Evolutionary conservation across 495 filamentous ascomycete species (phyloP).

Genomic region (Xylaria bambusicola): DNA sequence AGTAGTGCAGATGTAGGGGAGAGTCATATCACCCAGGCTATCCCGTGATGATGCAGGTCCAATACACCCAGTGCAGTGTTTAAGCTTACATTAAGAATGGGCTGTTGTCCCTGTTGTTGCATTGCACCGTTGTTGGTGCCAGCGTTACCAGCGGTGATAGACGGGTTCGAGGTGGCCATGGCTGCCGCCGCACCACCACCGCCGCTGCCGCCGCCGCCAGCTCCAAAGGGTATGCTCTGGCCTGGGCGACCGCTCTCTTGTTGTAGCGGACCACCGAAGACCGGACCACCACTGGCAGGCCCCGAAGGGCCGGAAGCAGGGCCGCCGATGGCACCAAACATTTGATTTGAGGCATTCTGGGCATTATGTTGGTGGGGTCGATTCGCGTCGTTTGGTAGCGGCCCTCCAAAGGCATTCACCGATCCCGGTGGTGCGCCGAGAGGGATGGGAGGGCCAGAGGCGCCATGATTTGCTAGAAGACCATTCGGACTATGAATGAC

Average conservation of each 20-base stretch:
- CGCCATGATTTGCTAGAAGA: slow-evolving; percentile 72
- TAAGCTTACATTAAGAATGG: slow-evolving; percentile 77
- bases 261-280: slow-evolving; percentile 54
- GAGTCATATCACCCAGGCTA: not conserved
- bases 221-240: slow-evolving; percentile 49
- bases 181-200: slow-evolving; percentile 20
- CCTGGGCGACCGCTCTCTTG: slow-evolving; percentile 47
- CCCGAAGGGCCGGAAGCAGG: slow-evolving; percentile 41
- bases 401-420: slow-evolving; percentile 67
- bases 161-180: slow-evolving; percentile 29
- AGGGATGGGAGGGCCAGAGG: slow-evolving; percentile 57
- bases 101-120: slow-evolving; percentile 84
- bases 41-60: not conserved
- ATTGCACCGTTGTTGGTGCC: slow-evolving; percentile 40
- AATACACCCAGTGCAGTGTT: not conserved
- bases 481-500: slow-evolving; percentile 87
- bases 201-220: slow-evolving; percentile 14
- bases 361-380: slow-evolving; percentile 62
- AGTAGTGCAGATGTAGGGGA: too few species aligned
- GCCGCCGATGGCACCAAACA: slow-evolving; percentile 56
- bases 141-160: slow-evolving; percentile 32
- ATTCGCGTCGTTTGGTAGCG: slow-evolving; percentile 61
- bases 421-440: slow-evolving; percentile 66
- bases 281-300: slow-evolving; percentile 35
- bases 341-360: slow-evolving; percentile 61